Evolutionary conservation across 2,329 filamentous ascomycete genomes (phyloP).

Genomic region (Herpotrichia juniperi): DNA sequence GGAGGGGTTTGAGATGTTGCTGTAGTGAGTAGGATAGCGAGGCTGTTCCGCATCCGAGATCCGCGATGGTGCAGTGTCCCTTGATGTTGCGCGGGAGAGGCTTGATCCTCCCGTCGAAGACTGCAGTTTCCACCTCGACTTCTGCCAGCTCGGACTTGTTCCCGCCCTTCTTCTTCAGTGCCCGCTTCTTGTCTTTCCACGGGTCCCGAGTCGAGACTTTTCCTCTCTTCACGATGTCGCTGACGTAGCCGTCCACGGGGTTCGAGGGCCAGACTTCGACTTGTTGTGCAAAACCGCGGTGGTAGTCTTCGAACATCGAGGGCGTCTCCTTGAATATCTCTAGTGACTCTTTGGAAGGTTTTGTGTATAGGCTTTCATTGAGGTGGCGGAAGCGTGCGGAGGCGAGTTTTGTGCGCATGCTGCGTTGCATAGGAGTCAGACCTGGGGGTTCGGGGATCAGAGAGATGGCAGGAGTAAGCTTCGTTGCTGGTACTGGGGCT

Average conservation of each 20-base stretch:
- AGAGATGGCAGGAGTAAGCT: background rate
- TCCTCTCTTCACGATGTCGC: too few species aligned
- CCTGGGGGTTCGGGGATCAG: slow-evolving; percentile 53
- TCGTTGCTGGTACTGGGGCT: slow-evolving; percentile 5
- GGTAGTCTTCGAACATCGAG: slow-evolving; percentile 95
- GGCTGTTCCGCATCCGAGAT: slow-evolving; percentile 93
- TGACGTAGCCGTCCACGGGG: slow-evolving; percentile 88
- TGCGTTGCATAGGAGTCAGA: slow-evolving; percentile 88
- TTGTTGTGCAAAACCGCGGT: slow-evolving; percentile 93
- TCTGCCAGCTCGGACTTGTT: background rate
- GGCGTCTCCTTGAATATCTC: slow-evolving; percentile 82
- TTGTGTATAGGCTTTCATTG: slow-evolving; percentile 95
- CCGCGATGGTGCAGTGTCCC: slow-evolving; percentile 77
- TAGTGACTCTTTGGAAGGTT: slow-evolving; percentile 82
- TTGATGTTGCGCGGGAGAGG: slow-evolving; percentile 74
- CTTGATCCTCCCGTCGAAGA: slow-evolving; percentile 22
- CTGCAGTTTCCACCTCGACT: background rate
- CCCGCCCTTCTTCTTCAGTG: slow-evolving; percentile 33
- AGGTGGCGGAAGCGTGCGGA: slow-evolving; percentile 96
- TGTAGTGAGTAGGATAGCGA: slow-evolving; percentile 75
- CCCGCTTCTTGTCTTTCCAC: slow-evolving; percentile 50
- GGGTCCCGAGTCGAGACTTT: slow-evolving; percentile 39
- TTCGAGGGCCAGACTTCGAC: slow-evolving; percentile 97
- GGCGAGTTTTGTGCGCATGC: slow-evolving; percentile 93
- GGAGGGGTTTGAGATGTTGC: slow-evolving; percentile 67